phyloP scores from a whole-genome alignment of 768 basidiomycete genomes.

The Mycena filopes region DNA sequence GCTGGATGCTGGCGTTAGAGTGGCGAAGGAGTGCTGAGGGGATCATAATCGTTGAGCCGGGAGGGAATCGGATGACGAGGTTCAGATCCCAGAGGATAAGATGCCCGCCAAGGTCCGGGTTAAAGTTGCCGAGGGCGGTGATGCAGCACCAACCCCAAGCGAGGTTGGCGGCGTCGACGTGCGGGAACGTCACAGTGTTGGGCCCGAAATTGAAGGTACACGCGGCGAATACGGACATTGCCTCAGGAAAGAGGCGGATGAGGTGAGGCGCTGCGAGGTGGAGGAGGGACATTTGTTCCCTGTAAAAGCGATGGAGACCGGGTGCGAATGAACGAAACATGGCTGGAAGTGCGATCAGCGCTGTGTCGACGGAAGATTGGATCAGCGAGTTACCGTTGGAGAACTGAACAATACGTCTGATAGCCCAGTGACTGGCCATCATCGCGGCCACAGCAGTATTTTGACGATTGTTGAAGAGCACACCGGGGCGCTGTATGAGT shows the following conservation, averaged over 20 bases:
- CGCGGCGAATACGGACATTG: background rate
- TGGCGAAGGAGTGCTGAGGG: slow-evolving; percentile 38
- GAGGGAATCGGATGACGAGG: slow-evolving; percentile 38
- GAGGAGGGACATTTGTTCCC: background rate
- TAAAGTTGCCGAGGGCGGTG: slow-evolving; percentile 38
- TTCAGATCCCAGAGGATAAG: slow-evolving; percentile 38
- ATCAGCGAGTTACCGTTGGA: background rate
- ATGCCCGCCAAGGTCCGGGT: slow-evolving; percentile 37
- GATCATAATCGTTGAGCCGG: too few relatives aligned
- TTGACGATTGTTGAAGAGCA: background rate
- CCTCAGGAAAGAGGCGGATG: background rate
- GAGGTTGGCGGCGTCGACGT: slow-evolving; percentile 39
- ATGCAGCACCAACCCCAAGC: slow-evolving; percentile 41
- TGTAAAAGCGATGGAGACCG: background rate
- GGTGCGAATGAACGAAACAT: background rate
- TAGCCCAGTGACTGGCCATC: background rate
- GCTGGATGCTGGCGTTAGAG: slow-evolving; percentile 33
- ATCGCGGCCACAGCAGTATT: background rate
- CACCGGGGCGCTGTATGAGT: slow-evolving; percentile 3
- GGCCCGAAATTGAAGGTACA: slow-evolving; percentile 10
- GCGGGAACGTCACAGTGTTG: slow-evolving; percentile 16
- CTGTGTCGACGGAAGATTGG: background rate
- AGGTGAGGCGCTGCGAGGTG: background rate
- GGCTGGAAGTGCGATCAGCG: background rate
- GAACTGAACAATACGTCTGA: background rate